Conservation (phyloP, 169 alveolate species). For the Plasmodium inui region DNA sequence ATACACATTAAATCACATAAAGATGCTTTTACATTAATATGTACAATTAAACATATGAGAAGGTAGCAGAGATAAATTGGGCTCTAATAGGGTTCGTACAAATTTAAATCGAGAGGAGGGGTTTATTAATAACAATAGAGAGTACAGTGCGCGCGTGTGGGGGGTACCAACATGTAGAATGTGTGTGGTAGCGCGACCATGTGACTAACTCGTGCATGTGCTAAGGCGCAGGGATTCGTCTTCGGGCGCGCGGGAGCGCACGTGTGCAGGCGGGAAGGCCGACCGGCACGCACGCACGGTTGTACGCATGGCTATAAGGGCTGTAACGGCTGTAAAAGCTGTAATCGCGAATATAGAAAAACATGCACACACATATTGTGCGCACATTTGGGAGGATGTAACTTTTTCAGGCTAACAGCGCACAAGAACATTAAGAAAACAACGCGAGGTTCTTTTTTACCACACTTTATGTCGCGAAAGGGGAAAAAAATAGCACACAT, state of each 20-base stretch:
- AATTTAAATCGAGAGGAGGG: constrained; percentile 3
- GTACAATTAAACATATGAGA: constrained; percentile 2
- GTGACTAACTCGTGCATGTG: neutral
- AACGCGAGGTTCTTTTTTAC: neutral
- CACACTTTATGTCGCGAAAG: neutral
- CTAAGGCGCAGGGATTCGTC: neutral
- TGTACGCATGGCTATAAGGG: neutral
- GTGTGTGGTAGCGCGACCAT: neutral
- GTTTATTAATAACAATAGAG: neutral
- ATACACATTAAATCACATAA: constrained; percentile 12
- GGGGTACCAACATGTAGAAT: neutral
- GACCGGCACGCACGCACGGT: neutral
- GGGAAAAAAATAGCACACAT: neutral
- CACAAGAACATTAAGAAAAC: neutral
- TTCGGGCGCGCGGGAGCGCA: no score
- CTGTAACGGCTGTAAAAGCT: neutral
- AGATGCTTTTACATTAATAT: neutral
- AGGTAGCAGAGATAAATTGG: neutral
- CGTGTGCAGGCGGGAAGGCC: neutral
- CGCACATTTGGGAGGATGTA: neutral
- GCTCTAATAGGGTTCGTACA: constrained; percentile 24
- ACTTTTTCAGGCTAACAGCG: neutral
- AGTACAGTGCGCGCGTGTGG: neutral
- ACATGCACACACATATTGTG: neutral
- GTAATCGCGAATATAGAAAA: neutral